Evolutionary conservation across 2,329 filamentous ascomycete genomes (phyloP).

Genomic region (Beauveria rudraprayagi): DNA sequence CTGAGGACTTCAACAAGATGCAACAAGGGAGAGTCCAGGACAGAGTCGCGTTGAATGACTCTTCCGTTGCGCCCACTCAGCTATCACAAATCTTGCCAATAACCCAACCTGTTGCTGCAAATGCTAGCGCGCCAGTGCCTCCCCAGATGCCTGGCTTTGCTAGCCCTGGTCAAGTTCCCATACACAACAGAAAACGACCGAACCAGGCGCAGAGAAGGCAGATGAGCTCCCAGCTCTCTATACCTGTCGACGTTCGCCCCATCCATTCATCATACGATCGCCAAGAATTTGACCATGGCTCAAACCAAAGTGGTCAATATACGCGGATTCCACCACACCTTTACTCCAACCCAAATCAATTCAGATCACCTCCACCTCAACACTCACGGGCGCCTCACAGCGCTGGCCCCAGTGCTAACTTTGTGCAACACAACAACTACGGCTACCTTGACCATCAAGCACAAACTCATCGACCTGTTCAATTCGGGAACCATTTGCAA

Average conservation of each 20-base stretch:
- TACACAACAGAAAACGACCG: constrained; percentile 36
- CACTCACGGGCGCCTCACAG: not conserved
- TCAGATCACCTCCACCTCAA: not conserved
- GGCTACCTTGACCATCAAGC: not conserved
- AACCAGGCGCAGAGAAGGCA: constrained; percentile 58
- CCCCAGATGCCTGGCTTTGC: not conserved
- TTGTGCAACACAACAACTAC: not conserved
- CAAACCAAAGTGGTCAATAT: constrained; percentile 10
- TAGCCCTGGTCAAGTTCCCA: not conserved
- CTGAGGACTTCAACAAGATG: not conserved
- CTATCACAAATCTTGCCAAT: not conserved
- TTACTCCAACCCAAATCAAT: not conserved
- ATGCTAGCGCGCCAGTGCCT: not conserved
- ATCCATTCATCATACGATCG: constrained; percentile 21
- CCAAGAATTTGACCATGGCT: constrained; percentile 22
- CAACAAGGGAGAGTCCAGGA: not conserved
- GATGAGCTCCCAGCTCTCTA: constrained; percentile 51
- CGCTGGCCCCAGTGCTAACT: not conserved
- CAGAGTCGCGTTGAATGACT: constrained; percentile 34
- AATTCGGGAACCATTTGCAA: constrained; percentile 18
- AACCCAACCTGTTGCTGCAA: not conserved
- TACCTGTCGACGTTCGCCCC: constrained; percentile 44
- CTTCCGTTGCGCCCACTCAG: constrained; percentile 17
- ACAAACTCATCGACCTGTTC: not conserved
- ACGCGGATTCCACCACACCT: not conserved